Conservation (phyloP, 441 rosid genomes). For the Croton laevigatus region DNA sequence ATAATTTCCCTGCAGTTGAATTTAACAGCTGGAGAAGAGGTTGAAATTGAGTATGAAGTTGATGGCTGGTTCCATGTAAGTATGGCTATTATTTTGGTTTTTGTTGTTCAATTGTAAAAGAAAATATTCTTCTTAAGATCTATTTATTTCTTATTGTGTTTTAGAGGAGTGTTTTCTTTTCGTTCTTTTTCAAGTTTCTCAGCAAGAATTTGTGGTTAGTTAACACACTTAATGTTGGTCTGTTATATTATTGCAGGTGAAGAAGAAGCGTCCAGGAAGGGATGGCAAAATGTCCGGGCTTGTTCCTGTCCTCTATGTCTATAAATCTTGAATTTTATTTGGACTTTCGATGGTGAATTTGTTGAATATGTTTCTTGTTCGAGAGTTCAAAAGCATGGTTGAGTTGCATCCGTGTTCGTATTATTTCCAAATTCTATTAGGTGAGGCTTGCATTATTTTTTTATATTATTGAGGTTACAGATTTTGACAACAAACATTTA, state of each 20-base stretch:
- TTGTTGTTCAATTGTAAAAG: neutral
- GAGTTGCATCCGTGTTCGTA: too few relatives aligned
- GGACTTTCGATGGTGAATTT: too few relatives aligned
- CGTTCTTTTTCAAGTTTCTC: too few relatives aligned
- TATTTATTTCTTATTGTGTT: too few relatives aligned
- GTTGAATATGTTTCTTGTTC: too few relatives aligned
- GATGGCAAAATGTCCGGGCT: conserved; percentile 99
- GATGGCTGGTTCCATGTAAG: conserved; percentile 99
- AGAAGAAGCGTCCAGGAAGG: conserved; percentile 95
- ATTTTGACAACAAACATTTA: too few relatives aligned
- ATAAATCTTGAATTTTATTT: conserved; percentile 39
- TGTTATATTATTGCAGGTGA: conserved; percentile 52
- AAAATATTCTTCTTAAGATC: too few relatives aligned
- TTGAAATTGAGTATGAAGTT: conserved; percentile 94
- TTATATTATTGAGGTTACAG: too few relatives aligned
- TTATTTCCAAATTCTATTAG: too few relatives aligned
- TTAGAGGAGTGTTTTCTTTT: too few relatives aligned
- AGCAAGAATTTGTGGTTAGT: neutral
- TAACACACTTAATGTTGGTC: neutral
- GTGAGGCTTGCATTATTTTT: too few relatives aligned
- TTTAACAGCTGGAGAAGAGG: conserved; percentile 88
- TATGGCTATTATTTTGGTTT: conserved; percentile 11
- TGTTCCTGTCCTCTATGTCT: conserved; percentile 94
- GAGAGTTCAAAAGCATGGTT: too few relatives aligned
- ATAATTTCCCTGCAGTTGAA: conserved; percentile 63